phyloP scores from a whole-genome alignment of 495 filamentous ascomycete genomes.

The Tuber brumale region DNA sequence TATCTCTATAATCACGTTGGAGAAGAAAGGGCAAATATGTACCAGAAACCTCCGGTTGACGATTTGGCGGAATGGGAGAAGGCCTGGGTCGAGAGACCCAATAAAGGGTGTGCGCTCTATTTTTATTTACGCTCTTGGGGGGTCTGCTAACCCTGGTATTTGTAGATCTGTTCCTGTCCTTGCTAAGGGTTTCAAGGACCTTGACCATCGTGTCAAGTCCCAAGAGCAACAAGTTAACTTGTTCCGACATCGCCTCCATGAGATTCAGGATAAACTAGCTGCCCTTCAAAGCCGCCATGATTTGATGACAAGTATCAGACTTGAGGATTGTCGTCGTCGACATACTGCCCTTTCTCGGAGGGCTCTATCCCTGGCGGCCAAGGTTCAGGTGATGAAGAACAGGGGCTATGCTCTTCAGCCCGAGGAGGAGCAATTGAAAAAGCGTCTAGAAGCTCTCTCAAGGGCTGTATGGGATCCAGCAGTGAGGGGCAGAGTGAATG shows the following conservation, averaged over 20 bases:
- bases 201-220: constrained; percentile 69
- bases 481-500: constrained; percentile 74
- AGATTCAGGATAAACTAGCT: constrained; percentile 80
- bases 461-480: constrained; percentile 72
- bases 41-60: constrained; percentile 66
- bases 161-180: constrained; percentile 44
- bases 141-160: background rate
- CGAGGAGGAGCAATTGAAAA: constrained; percentile 84
- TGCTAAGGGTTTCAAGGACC: constrained; percentile 59
- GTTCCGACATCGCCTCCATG: constrained; percentile 75
- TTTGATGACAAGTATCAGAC: constrained; percentile 67
- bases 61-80: constrained; percentile 88
- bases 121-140: background rate
- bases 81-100: constrained; percentile 75
- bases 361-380: constrained; percentile 75
- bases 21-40: constrained; percentile 71
- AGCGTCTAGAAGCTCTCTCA: constrained; percentile 71
- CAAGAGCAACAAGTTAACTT: constrained; percentile 66
- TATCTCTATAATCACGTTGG: constrained; percentile 94
- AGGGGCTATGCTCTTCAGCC: constrained; percentile 85
- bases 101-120: constrained; percentile 64
- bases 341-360: constrained; percentile 75
- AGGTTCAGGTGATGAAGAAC: constrained; percentile 86
- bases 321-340: constrained; percentile 70
- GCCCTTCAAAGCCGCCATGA: constrained; percentile 75